Conservation (phyloP, 768 basidiomycete genomes). For the Russula virescens region DNA sequence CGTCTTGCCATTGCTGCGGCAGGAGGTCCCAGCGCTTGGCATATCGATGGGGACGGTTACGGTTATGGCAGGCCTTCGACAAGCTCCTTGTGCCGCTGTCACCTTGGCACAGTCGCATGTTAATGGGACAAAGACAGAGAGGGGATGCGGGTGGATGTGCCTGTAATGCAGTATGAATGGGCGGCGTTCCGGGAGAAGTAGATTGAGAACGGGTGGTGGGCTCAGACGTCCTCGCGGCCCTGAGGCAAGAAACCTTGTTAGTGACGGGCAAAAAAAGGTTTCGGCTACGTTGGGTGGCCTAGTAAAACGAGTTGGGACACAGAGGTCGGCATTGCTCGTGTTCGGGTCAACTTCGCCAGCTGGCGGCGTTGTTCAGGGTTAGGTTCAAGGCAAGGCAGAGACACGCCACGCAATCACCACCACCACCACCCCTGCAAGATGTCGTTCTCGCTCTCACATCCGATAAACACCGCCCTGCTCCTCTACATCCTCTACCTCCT, state of each 20-base stretch:
- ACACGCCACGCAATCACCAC: not conserved
- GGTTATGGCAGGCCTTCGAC: no score
- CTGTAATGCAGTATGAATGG: not conserved
- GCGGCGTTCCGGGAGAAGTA: no score
- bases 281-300: not conserved
- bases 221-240: not conserved
- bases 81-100: no score
- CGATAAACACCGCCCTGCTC: slow-evolving; percentile 73
- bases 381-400: not conserved
- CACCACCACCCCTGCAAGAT: slow-evolving; percentile 12
- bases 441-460: slow-evolving; percentile 52
- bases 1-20: not conserved
- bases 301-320: not conserved
- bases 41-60: not conserved
- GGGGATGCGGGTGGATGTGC: not conserved
- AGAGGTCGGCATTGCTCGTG: not conserved
- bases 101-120: not conserved
- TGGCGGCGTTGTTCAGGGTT: not conserved
- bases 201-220: not conserved
- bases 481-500: slow-evolving; percentile 75
- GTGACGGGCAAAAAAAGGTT: not conserved
- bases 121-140: not conserved
- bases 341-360: not conserved
- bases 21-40: no score
- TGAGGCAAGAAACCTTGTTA: not conserved